These are phyloP conservation scores for Pulveroboletus sp. DNA, from an alignment of 768 basidiomycete genomes.

Conservation along the genomic window DNA sequence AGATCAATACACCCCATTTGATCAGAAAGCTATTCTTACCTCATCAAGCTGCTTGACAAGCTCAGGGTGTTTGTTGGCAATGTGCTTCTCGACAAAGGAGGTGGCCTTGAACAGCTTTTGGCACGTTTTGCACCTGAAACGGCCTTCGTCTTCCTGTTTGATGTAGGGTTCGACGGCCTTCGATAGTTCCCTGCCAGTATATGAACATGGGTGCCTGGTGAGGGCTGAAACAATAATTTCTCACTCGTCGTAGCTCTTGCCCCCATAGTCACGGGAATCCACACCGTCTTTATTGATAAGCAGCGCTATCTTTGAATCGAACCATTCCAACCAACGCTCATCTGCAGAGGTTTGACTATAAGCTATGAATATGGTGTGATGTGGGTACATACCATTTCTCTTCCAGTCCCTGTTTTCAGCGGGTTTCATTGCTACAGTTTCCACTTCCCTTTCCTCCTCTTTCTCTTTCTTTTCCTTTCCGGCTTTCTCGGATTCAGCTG, in stretches of 20 bases:
- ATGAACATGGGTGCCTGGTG: slow-evolving; percentile 15
- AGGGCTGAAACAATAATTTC: slow-evolving; percentile 30
- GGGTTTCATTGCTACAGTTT: slow-evolving; percentile 29
- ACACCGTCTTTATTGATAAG: slow-evolving; percentile 74
- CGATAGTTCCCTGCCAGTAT: slow-evolving; percentile 61
- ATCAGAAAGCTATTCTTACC: slow-evolving; percentile 42
- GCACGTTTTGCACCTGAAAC: slow-evolving; percentile 95
- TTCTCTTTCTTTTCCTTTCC: slow-evolving; percentile 48
- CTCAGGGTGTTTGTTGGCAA: slow-evolving; percentile 90
- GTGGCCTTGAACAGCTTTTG: slow-evolving; percentile 97
- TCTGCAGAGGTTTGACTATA: slow-evolving; percentile 43
- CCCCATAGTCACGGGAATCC: slow-evolving; percentile 85
- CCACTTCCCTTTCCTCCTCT: slow-evolving; percentile 42
- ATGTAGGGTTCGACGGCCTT: slow-evolving; percentile 76
- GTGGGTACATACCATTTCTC: slow-evolving; percentile 54
- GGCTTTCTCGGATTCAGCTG: slow-evolving; percentile 44
- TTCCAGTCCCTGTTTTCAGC: slow-evolving; percentile 51
- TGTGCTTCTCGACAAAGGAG: slow-evolving; percentile 96
- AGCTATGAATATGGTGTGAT: slow-evolving; percentile 5
- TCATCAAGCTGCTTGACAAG: slow-evolving; percentile 80
- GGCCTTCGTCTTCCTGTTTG: slow-evolving; percentile 95
- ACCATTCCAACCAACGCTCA: slow-evolving; percentile 84
- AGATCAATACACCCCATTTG: slow-evolving; percentile 14
- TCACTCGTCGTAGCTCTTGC: slow-evolving; percentile 86
- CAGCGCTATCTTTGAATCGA: slow-evolving; percentile 82